phyloP scores from a whole-genome alignment of 1,139 yeast species.

The Zygosaccharomyces sapae region DNA sequence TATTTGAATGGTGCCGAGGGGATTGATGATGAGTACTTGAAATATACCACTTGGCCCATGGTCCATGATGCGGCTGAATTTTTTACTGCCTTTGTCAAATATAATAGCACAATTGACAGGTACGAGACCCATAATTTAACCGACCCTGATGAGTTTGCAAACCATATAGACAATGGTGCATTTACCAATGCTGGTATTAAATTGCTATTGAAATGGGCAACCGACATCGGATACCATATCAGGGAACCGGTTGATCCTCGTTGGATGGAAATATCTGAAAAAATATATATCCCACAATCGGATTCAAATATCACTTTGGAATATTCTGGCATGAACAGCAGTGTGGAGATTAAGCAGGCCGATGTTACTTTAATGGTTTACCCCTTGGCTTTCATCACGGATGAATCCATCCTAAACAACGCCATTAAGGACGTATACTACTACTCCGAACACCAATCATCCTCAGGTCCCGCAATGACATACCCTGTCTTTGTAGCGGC shows the following conservation, averaged over 20 bases:
- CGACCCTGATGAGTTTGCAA: conserved; percentile 85
- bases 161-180: conserved; percentile 75
- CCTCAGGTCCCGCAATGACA: conserved; percentile 86
- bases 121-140: conserved; percentile 67
- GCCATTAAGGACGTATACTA: conserved; percentile 60
- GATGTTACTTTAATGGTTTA: conserved; percentile 73
- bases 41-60: conserved; percentile 59
- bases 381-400: conserved; percentile 52
- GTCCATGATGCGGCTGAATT: conserved; percentile 67
- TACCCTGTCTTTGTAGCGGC: conserved; percentile 76
- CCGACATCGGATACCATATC: conserved; percentile 51
- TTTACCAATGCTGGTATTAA: conserved; percentile 76
- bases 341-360: conserved; percentile 72
- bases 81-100: conserved; percentile 54
- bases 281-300: conserved; percentile 59
- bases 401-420: conserved; percentile 38
- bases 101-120: conserved; percentile 45
- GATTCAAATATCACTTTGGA: conserved; percentile 57
- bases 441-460: conserved; percentile 68
- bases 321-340: conserved; percentile 70
- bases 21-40: conserved; percentile 55
- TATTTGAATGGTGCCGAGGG: conserved; percentile 52
- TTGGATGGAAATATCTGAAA: conserved; percentile 51
- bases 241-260: conserved; percentile 41
- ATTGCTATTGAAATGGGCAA: conserved; percentile 59